Conservation (phyloP, 2,329 filamentous ascomycete genomes). For the Stemphylium vesicarium region DNA sequence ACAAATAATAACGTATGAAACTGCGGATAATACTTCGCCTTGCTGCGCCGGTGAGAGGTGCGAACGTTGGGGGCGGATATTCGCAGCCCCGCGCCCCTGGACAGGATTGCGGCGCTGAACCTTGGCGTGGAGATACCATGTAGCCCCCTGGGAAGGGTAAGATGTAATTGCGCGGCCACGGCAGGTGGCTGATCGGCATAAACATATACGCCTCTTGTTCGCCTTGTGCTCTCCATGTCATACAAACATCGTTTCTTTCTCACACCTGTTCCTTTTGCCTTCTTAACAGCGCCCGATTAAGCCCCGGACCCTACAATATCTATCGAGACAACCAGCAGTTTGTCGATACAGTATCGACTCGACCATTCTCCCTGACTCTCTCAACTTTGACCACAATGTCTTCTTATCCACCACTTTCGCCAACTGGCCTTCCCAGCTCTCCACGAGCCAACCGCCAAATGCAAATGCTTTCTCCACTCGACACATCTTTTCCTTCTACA, state of each 20-base stretch:
- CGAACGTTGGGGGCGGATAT: conserved; percentile 20
- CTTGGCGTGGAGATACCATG: conserved; percentile 24
- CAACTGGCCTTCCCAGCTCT: conserved; percentile 31
- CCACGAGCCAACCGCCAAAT: conserved; percentile 30
- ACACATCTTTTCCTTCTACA: conserved; percentile 25
- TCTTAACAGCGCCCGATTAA: conserved; percentile 10
- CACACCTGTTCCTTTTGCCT: conserved; percentile 7
- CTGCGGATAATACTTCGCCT: conserved; percentile 14
- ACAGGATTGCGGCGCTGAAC: conserved; percentile 11
- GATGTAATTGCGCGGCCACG: conserved; percentile 27
- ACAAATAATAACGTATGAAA: conserved; percentile 13
- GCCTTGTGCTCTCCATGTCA: conserved; percentile 23
- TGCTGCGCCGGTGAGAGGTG: conserved; percentile 18
- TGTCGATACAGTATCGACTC: not conserved
- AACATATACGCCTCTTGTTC: conserved; percentile 23
- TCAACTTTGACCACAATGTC: conserved; percentile 19
- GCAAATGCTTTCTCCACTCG: conserved; percentile 27
- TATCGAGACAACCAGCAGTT: conserved; percentile 13
- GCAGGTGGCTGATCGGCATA: conserved; percentile 30
- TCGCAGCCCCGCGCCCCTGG: conserved; percentile 28
- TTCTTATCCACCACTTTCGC: conserved; percentile 20
- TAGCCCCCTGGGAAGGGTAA: conserved; percentile 28
- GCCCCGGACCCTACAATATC: conserved; percentile 2
- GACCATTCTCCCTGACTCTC: not conserved
- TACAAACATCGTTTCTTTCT: conserved; percentile 27